Evolutionary conservation across 176 grass and related monocot genomes (phyloP), one percentile per base, ranked within the genome.

Genomic region (Zea luxurians): DNA sequence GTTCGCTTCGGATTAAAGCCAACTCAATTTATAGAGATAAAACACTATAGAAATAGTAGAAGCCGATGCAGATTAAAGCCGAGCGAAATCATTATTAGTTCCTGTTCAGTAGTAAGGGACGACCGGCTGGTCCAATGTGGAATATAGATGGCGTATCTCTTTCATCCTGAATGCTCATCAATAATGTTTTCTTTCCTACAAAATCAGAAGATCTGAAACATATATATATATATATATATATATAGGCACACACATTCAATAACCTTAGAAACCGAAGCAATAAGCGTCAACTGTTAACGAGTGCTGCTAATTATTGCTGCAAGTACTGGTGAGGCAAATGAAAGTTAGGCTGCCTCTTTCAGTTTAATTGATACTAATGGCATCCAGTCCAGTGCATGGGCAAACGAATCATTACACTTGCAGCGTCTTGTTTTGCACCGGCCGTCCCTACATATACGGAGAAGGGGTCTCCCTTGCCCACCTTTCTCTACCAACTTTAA

Each of bases 281-380:
- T 69, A 27, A 7, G 68, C 21, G 20, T 36, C 45, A 34, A 4
- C 10, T 70, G 45, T 9, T 70, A 11, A 70, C 49, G 68, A 49
- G 21, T 49, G 45, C 10, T 70, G 45, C 43, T 70, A 70, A 49
- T 50, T 21, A 50, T 69, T 68, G 6, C 50, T 60, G 66, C 59
- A 49, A 46, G 44, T 38, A 48, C 34, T 77, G 12, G 16, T 55
- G 37, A 54, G 7, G 57, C 60, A 46, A 64, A 49, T 11, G 70
- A 73, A 63, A 76, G 76, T 70, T 88, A 62, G 63, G 43, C 37
- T 83, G 75, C 61, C 45, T 69, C 86, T 83, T 88, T 79, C 80
- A 37, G 38, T 20, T 64, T 50, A 62, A 57, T 35, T 12, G 16
- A 68, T 68, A 68, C 45, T 27, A 27, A 27, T 47, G 57, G 4